Conservation (phyloP, 179 eudicot genomes). For the Beta macrorhiza region DNA sequence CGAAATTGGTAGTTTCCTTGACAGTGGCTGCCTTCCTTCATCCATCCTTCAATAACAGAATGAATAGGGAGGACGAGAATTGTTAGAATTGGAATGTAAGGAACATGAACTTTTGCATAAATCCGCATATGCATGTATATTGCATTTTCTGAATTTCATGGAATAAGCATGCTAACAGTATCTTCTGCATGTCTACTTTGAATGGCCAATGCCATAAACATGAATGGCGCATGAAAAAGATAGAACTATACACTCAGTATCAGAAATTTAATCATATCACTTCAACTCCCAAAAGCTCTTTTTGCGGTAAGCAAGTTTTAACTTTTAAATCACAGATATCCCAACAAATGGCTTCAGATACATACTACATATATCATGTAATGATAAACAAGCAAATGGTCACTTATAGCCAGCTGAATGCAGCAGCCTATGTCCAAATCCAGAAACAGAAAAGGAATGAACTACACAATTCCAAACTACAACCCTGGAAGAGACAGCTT, state of each 20-base stretch:
- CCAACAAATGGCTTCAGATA: slow-evolving; percentile 12
- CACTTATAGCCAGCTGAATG: slow-evolving; percentile 1
- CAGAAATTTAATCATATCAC: not conserved
- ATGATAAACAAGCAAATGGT: not conserved
- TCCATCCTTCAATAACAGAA: slow-evolving; percentile 55
- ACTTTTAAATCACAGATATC: not conserved
- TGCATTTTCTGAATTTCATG: not conserved
- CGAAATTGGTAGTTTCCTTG: slow-evolving; percentile 69
- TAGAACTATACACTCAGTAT: not conserved
- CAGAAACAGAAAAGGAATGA: not conserved
- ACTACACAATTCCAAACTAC: not conserved
- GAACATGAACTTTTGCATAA: not conserved
- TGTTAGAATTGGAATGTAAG: not conserved
- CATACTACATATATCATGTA: slow-evolving; percentile 1
- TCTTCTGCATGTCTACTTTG: not conserved
- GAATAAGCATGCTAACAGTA: slow-evolving; percentile 14
- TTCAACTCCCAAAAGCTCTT: not conserved
- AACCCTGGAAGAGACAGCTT: not conserved
- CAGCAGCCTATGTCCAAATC: not conserved
- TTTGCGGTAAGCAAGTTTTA: not conserved
- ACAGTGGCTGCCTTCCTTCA: slow-evolving; percentile 74
- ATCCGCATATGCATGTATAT: slow-evolving; percentile 9
- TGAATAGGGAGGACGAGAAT: not conserved
- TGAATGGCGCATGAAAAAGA: not conserved
- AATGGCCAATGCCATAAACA: not conserved